These are phyloP conservation scores for Eucalyptus leucophloia DNA, from an alignment of 345 rosid species.

Conservation along the genomic window DNA sequence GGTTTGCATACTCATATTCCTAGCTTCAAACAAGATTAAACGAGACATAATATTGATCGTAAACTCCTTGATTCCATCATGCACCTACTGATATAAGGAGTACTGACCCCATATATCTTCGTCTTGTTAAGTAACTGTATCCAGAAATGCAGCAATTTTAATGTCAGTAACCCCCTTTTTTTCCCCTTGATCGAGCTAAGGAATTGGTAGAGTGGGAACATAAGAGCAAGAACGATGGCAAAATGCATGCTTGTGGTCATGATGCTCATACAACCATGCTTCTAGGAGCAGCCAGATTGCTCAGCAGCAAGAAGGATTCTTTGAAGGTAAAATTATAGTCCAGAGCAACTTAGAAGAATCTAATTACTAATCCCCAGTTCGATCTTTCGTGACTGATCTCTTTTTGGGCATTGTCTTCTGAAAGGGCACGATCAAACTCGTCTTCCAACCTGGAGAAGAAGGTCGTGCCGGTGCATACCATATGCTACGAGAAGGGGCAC, in stretches of 20 bases:
- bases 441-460: slow-evolving; percentile 63
- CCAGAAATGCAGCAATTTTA: background rate
- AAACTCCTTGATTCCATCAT: background rate
- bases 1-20: background rate
- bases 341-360: background rate
- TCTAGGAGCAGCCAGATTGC: slow-evolving; percentile 47
- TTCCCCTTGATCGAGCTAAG: background rate
- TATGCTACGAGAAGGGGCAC: slow-evolving; percentile 39
- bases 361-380: background rate
- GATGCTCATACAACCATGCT: slow-evolving; percentile 41
- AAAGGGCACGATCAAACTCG: slow-evolving; percentile 44
- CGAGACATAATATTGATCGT: background rate
- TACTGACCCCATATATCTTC: background rate
- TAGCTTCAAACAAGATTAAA: background rate
- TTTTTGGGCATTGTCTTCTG: background rate
- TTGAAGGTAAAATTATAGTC: slow-evolving; percentile 13
- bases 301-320: slow-evolving; percentile 2
- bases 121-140: background rate
- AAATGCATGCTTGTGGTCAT: slow-evolving; percentile 61
- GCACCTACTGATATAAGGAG: background rate
- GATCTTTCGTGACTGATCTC: background rate
- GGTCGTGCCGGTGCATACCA: slow-evolving; percentile 39
- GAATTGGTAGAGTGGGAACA: slow-evolving; percentile 35
- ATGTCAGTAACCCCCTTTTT: background rate
- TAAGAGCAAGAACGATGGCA: slow-evolving; percentile 30